Conservation (phyloP, 768 basidiomycete genomes). For the Pleurotus citrinopileatus region DNA sequence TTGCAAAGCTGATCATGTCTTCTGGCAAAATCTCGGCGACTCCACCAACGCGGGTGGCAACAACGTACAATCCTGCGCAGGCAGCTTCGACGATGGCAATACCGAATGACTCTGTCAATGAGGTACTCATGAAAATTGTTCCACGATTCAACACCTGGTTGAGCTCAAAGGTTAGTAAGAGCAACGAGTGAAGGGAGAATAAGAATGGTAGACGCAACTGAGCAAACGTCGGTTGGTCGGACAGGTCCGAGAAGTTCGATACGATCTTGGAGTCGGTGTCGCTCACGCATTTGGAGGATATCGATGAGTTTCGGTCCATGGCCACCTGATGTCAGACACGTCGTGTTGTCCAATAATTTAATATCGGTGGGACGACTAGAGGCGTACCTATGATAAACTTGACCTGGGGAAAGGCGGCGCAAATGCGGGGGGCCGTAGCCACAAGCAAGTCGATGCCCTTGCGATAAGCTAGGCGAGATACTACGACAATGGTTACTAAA, state of each 20-base stretch:
- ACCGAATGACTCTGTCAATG: slow-evolving; percentile 94
- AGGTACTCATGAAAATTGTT: slow-evolving; percentile 92
- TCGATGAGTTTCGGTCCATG: slow-evolving; percentile 96
- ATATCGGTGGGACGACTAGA: neutral
- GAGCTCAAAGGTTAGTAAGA: neutral
- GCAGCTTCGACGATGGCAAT: slow-evolving; percentile 98
- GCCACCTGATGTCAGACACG: slow-evolving; percentile 61
- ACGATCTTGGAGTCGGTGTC: slow-evolving; percentile 82
- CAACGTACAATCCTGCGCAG: slow-evolving; percentile 90
- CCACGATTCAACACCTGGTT: slow-evolving; percentile 82
- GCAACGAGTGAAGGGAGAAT: too few species aligned
- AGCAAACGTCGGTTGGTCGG: slow-evolving; percentile 76
- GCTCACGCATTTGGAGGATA: slow-evolving; percentile 93
- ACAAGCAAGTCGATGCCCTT: slow-evolving; percentile 97
- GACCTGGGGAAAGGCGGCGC: slow-evolving; percentile 80
- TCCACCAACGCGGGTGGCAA: slow-evolving; percentile 91
- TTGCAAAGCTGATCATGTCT: slow-evolving; percentile 94
- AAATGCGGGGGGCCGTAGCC: slow-evolving; percentile 88
- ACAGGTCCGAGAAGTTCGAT: slow-evolving; percentile 88
- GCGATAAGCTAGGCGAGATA: slow-evolving; percentile 89
- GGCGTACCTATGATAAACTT: slow-evolving; percentile 79
- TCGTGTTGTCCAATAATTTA: too few species aligned
- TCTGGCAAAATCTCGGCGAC: slow-evolving; percentile 92
- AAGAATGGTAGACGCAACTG: slow-evolving; percentile 41
- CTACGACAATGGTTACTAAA: slow-evolving; percentile 85